Evolutionary conservation across 805 yeast genomes (phyloP).

Genomic region (Jamesozyma hellenica): DNA sequence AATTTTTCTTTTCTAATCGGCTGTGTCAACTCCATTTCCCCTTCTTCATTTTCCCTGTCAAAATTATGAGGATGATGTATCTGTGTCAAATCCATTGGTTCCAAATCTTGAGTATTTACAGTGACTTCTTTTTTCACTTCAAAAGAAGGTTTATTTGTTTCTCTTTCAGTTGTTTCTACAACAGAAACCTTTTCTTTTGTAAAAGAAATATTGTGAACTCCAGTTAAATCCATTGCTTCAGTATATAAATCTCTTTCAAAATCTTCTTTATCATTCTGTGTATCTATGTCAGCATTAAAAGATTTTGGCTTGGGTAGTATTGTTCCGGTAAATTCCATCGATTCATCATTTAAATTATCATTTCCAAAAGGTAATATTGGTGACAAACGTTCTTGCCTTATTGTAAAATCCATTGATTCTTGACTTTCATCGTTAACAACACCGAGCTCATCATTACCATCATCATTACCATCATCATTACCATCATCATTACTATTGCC

Average conservation of each 20-base stretch:
- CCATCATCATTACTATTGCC: background rate
- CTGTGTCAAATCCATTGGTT: slow-evolving; percentile 9
- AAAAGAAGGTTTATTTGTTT: background rate
- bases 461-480: background rate
- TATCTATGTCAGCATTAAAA: background rate
- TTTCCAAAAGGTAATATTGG: slow-evolving; percentile 4
- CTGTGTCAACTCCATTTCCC: slow-evolving; percentile 4
- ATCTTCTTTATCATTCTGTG: background rate
- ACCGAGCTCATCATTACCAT: background rate
- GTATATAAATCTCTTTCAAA: no score
- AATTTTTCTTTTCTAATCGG: background rate
- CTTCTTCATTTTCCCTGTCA: background rate
- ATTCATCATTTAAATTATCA: background rate
- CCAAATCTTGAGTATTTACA: background rate
- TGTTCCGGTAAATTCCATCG: slow-evolving; percentile 7
- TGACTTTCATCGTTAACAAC: background rate
- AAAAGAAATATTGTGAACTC: background rate
- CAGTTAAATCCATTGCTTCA: slow-evolving; percentile 2
- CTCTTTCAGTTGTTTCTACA: background rate
- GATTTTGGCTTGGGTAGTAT: background rate
- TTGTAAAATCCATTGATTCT: slow-evolving; percentile 3
- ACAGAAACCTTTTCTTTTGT: background rate
- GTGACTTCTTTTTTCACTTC: background rate
- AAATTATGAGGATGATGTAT: background rate
- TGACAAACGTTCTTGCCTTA: slow-evolving; percentile 4